These are phyloP conservation scores for Somion occarium DNA, from an alignment of 1,284 basidiomycete genomes.

Conservation along the genomic window DNA sequence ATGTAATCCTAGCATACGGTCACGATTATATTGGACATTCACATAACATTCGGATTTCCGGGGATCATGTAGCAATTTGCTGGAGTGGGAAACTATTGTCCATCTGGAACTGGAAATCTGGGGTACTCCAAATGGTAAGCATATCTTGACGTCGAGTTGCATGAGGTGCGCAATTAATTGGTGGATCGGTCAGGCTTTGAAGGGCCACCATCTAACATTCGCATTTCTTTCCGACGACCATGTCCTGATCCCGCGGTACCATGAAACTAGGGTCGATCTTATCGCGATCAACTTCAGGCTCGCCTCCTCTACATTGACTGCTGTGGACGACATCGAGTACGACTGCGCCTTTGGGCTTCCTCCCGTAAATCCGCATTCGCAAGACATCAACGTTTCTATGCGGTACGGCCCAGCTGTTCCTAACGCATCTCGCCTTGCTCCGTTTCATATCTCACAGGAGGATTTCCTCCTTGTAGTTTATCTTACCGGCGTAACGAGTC, in stretches of 20 bases:
- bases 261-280: neutral
- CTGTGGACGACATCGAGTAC: neutral
- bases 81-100: conserved; percentile 39
- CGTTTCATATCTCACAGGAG: conserved; percentile 41
- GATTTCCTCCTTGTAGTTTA: conserved; percentile 43
- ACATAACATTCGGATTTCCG: conserved; percentile 45
- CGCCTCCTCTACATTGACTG: neutral
- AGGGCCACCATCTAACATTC: neutral
- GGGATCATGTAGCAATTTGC: conserved; percentile 45
- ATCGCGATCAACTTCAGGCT: neutral
- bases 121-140: conserved; percentile 40
- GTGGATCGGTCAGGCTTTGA: neutral
- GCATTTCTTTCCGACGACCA: neutral
- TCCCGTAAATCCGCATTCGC: neutral
- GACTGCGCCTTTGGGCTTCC: neutral
- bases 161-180: neutral
- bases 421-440: conserved; percentile 29
- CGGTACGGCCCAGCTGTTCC: conserved; percentile 50
- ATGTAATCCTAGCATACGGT: conserved; percentile 28
- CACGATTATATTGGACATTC: conserved; percentile 24
- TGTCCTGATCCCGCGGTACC: neutral
- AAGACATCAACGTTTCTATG: conserved; percentile 24
- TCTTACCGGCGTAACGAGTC: neutral
- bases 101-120: conserved; percentile 63
- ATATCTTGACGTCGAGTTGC: neutral